Evolutionary conservation across 768 basidiomycete genomes (phyloP).

Genomic region (Suillus brevipes): DNA sequence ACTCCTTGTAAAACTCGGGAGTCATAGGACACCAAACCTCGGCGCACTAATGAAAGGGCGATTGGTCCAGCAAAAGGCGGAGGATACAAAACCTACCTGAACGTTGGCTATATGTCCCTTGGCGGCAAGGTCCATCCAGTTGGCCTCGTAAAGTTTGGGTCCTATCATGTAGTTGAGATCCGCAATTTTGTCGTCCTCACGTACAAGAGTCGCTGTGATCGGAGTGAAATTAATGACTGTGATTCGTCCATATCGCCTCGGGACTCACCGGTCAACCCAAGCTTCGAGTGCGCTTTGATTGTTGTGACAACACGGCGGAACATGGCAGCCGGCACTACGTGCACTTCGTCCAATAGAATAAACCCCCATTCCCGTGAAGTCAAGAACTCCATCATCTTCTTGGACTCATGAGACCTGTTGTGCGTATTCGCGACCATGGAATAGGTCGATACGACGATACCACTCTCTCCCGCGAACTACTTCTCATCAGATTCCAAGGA

Average conservation of each 20-base stretch:
- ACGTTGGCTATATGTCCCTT: conserved; percentile 99
- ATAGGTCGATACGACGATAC: conserved; percentile 98
- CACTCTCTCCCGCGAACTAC: conserved; percentile 95
- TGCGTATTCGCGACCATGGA: conserved; percentile 99
- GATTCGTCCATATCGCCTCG: conserved; percentile 3
- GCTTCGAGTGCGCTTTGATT: conserved; percentile 98
- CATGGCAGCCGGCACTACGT: conserved; percentile 98
- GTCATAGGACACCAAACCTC: conserved; percentile 99
- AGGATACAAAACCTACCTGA: conserved; percentile 60
- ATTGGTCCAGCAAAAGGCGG: conserved; percentile 2
- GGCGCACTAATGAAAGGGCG: conserved; percentile 66
- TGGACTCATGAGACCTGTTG: conserved; percentile 97
- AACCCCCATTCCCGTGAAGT: conserved; percentile 99
- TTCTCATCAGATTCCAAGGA: conserved; percentile 2
- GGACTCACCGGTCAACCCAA: conserved; percentile 85
- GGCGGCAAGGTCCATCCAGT: conserved; percentile 99
- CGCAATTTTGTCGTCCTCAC: conserved; percentile 98
- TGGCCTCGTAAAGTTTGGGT: conserved; percentile 98
- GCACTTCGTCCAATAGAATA: conserved; percentile 95
- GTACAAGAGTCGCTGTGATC: conserved; percentile 85
- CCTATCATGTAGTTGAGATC: conserved; percentile 99
- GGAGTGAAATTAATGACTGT: not conserved
- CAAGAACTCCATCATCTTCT: conserved; percentile 99
- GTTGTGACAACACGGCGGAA: conserved; percentile 97
- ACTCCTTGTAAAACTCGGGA: conserved; percentile 98